Evolutionary conservation across 441 rosid genomes (phyloP), one percentile per base, ranked within the genome.

Genomic region (Aquilaria agallochum): DNA sequence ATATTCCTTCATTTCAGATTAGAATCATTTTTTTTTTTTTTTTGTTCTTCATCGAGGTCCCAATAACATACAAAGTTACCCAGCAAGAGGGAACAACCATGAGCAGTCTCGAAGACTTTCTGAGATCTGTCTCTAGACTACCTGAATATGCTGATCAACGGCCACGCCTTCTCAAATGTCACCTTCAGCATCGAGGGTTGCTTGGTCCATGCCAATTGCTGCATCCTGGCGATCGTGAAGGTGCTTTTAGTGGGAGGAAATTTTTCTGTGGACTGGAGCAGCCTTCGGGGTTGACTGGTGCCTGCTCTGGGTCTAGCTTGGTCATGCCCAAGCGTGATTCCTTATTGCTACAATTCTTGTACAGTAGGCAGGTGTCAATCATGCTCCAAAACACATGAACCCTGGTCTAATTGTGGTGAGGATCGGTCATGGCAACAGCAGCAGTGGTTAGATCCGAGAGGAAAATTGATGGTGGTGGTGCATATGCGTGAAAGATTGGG

Each of bases 381-480:
- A 84, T 86, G 54, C 99, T 98, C 10, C 99, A 82, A 62, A 95
- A 95, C 20, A 76, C 98, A 95, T 62, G 98, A 95, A 72, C 90
- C 96, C 0, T 82, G 96, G 83, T 95, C 96, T 62, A 90, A 92
- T 80, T 95, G 98, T 80, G 87, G 96, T 7, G 99, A 92, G 68
- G 79, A 98, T 72, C 95, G 92, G 1, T 95, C 98, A 72, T 95
- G 99, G 99, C 99, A 95, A 1, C 20, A 20, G 20, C 20, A 20
- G 20, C 20, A 20, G 20, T 20, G 20, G 20, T 20, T 20, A 20
- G 20, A 20, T 20, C 20, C 20, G 20, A 20, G 20, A 20, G 20
- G 20, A 20, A 20, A 20, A 20, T 20, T 20, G 20, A 20, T 20
- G 20, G 20, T 20, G 20, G 20, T 20, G 20, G 20, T 20, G 20